These are phyloP conservation scores for Hirsutella minnesotensis DNA, from an alignment of 2,329 filamentous ascomycete species.

Conservation along the genomic window DNA sequence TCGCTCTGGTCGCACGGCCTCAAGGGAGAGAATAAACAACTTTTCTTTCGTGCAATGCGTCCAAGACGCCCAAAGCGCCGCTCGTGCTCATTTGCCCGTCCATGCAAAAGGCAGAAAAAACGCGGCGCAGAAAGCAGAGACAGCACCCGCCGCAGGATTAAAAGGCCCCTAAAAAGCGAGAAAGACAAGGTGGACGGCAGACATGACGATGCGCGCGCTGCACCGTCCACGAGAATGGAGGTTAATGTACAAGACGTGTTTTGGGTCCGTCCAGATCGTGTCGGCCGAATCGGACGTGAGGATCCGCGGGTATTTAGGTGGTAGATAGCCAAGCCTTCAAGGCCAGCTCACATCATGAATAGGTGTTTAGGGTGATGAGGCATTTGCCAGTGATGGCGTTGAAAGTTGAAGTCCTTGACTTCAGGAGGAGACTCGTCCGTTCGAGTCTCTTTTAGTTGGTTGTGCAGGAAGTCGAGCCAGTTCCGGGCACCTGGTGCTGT, in stretches of 20 bases:
- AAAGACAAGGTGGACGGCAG: neutral
- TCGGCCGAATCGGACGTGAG: neutral
- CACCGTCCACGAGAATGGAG: neutral
- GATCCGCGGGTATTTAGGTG: neutral
- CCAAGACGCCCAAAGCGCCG: neutral
- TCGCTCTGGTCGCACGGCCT: too few relatives aligned
- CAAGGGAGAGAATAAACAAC: neutral
- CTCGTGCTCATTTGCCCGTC: neutral
- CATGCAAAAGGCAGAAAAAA: conserved; percentile 5
- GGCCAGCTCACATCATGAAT: too few relatives aligned
- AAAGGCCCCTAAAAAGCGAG: neutral
- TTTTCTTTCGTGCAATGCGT: neutral
- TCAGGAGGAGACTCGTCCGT: too few relatives aligned
- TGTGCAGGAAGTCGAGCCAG: conserved; percentile 5
- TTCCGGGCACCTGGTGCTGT: conserved; percentile 16
- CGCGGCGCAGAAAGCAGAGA: neutral
- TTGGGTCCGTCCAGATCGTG: neutral
- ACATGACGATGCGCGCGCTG: neutral
- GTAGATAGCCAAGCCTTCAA: neutral
- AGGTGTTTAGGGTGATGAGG: too few relatives aligned
- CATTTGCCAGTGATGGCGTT: too few relatives aligned
- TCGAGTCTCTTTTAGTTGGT: neutral
- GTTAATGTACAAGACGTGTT: neutral
- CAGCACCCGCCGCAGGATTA: neutral
- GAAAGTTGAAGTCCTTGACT: too few relatives aligned